Base-by-base conservation (phyloP, 2,329 filamentous ascomycete species). In the Mycogone perniciosa region DNA sequence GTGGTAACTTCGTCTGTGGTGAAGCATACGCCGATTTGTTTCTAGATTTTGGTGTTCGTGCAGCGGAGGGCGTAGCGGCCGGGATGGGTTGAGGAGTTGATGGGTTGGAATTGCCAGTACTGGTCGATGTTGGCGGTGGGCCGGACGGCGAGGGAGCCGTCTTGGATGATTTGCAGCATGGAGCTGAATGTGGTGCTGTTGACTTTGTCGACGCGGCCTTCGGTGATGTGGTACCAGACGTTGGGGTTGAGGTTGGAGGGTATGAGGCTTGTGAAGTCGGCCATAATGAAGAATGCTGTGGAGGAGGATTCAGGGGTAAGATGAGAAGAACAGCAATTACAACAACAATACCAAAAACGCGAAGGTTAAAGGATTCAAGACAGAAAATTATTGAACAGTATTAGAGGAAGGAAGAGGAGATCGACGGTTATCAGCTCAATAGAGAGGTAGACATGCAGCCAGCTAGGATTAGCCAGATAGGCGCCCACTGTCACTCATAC, bases 211-310 rank as follows among this genome's bases (percentile, higher is more conserved):
- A 69, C 64, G n/a, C 66, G 63, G 9, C 51, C 56, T 48, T 70
- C 67, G 4, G 60, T 63, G n/a, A 70, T 37, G 39, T 66, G 59
- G 51, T 65, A 68, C 67, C 67, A 70, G 13, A 54, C 62, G 46
- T 70, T 69, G 8, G 61, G 42, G 57, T 70, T 62, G 34, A 70
- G 49, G 35, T 60, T 60, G n/a, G 54, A 61, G 20, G 59, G 54
- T 8, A 53, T 55, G 56, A 57, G 53, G 39, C 54, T 37, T 46
- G 42, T 29, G 29, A 35, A 46, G 44, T 46, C 33, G 10, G 44
- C 13, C 44, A 46, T 46, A 2, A 13, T 38, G 44, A 4, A 11
- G 13, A 20, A 7, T 41, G 38, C 2, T 7, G 13, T 27, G 8
- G 38, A 41, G 38, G 9, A 20, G 9, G 11, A n/a, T 10, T 8